Percentiles rank a stretch among this genome's conserved stretches.
These are phyloP conservation scores for Aspergillus latus DNA, from an alignment of 2,329 filamentous ascomycete species.

Conservation along the genomic window DNA sequence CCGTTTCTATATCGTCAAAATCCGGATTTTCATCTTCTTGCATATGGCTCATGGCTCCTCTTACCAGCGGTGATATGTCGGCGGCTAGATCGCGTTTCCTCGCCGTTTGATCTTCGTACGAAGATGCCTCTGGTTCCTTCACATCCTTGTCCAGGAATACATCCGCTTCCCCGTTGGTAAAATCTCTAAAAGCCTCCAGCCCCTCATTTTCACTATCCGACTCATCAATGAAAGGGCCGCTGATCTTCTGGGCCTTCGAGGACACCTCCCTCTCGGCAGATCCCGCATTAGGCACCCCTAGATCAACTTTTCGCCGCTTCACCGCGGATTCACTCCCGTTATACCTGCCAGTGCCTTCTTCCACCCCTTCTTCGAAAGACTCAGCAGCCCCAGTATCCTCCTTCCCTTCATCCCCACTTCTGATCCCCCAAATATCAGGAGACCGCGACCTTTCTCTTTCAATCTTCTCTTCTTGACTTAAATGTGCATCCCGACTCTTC, in stretches of 20 bases:
- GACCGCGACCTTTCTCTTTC: constrained; percentile 24
- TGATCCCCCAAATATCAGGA: constrained; percentile 37
- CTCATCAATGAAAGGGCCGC: constrained; percentile 45
- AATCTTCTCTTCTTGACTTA: background rate
- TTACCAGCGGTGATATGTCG: constrained; percentile 47
- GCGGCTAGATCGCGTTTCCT: constrained; percentile 23
- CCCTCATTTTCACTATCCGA: constrained; percentile 57
- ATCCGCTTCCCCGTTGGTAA: constrained; percentile 14
- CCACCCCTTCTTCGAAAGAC: background rate
- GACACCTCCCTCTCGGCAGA: background rate
- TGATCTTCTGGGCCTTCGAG: constrained; percentile 20
- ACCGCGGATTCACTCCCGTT: constrained; percentile 33
- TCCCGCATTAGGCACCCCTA: background rate
- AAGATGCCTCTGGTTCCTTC: background rate
- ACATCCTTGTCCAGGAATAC: background rate
- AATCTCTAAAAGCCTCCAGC: constrained; percentile 27
- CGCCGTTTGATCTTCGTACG: constrained; percentile 11
- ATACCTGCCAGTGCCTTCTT: constrained; percentile 24
- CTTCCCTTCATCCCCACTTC: background rate
- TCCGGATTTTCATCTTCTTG: constrained; percentile 52
- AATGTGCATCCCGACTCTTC: constrained; percentile 17
- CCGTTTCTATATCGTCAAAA: constrained; percentile 62
- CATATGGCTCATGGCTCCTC: constrained; percentile 49
- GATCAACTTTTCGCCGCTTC: constrained; percentile 37
- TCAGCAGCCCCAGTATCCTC: constrained; percentile 12